phyloP scores from a whole-genome alignment of 2,329 filamentous ascomycete species.

The Akanthomyces lecanii region DNA sequence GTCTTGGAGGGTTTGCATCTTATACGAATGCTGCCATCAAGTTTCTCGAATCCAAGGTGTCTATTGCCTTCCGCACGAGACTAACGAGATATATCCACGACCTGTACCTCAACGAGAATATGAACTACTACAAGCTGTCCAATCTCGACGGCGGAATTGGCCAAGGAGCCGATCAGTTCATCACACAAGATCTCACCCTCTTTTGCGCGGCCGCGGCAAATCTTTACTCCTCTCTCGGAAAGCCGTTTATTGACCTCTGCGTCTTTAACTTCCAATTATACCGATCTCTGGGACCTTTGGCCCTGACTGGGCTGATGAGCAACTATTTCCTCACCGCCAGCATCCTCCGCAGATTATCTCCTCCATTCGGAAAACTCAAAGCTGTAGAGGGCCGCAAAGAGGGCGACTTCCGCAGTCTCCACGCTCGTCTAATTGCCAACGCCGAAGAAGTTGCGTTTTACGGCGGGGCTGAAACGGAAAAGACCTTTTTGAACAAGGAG shows the following conservation, averaged over 20 bases:
- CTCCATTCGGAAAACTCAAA: conserved; percentile 94
- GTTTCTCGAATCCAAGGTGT: conserved; percentile 94
- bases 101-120: conserved; percentile 86
- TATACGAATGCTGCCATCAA: conserved; percentile 99
- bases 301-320: conserved; percentile 77
- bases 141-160: conserved; percentile 92
- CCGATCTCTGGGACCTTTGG: conserved; percentile 81
- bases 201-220: conserved; percentile 92
- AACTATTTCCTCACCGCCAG: conserved; percentile 95
- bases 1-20: conserved; percentile 85
- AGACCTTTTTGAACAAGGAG: conserved; percentile 83
- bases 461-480: conserved; percentile 91
- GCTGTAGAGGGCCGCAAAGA: conserved; percentile 93
- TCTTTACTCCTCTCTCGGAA: conserved; percentile 94
- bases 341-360: conserved; percentile 80
- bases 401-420: conserved; percentile 87
- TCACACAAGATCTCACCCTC: conserved; percentile 91
- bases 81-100: conserved; percentile 97
- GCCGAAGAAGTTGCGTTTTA: conserved; percentile 98
- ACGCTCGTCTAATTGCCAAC: conserved; percentile 90
- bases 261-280: conserved; percentile 99
- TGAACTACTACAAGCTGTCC: conserved; percentile 93
- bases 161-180: conserved; percentile 91
- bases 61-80: conserved; percentile 93
- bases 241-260: conserved; percentile 92